phyloP scores from a whole-genome alignment of 1,284 basidiomycete species.

The Polyporus tsugae region DNA sequence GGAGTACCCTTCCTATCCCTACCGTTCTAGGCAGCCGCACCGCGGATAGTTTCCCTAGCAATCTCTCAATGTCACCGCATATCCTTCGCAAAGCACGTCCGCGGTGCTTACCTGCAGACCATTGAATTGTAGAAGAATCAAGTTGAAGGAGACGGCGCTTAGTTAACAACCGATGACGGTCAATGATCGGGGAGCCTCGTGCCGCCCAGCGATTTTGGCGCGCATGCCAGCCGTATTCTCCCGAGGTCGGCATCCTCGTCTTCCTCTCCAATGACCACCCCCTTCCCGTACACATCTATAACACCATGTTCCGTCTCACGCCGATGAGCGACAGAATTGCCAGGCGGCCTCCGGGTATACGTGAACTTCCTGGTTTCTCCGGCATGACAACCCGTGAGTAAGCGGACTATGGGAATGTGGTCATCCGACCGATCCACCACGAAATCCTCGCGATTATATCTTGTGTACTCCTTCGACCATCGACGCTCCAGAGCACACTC shows the following conservation, averaged over 20 bases:
- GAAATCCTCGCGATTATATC: constrained; percentile 15
- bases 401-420: not conserved
- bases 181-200: not conserved
- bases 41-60: not conserved
- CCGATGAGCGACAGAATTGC: not conserved
- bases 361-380: constrained; percentile 3
- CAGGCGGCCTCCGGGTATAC: not conserved
- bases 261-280: not conserved
- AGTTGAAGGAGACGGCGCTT: not conserved
- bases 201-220: not conserved
- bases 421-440: constrained; percentile 11
- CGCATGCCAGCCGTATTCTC: not conserved
- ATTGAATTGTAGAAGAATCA: not conserved
- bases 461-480: constrained; percentile 1
- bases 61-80: not conserved
- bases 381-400: constrained; percentile 3
- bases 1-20: not conserved
- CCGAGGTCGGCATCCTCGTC: not conserved
- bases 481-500: not conserved
- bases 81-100: not conserved
- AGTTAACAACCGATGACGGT: too few species aligned
- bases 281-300: not conserved
- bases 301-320: constrained; percentile 1
- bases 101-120: not conserved
- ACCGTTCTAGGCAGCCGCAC: not conserved